Evolutionary conservation across 441 rosid genomes (phyloP), one percentile per base, ranked within the genome.

Genomic region (Corymbia citriodora): DNA sequence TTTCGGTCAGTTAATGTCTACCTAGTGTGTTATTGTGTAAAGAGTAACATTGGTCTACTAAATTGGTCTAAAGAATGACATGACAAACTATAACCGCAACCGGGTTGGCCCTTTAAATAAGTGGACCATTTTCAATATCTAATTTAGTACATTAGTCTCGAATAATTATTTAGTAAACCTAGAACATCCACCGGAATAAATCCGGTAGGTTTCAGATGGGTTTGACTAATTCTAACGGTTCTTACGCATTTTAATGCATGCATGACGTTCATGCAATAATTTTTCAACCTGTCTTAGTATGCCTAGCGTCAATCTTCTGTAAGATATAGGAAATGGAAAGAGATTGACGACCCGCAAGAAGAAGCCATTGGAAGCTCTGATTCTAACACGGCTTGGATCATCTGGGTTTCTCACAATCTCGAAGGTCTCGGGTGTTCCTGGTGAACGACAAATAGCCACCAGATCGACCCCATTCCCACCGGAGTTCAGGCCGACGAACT

Each of bases 401-500:
- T 65, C 21, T n/a, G 3, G 18, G 21, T 65, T 65, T 65, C 74
- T 65, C 21, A 65, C 40, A n/a, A 65, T 65, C 74, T 65, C 36
- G n/a, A 65, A 65, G 3, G 74, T 65, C n/a, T 65, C 74, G 8
- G 74, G 74, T n/a, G 9, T 15, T 33, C 17, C 40, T 33, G 74
- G 74, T 15, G 33, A n/a, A 65, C 15, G 36, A n/a, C 74, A n/a
- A n/a, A 3, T 65, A 14, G 40, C 74, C 74, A 65, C 74, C 19
- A 65, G 74, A 65, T n/a, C 40, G 74, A 65, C 40, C 36, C 74
- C 74, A 6, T n/a, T 10, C 74, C 74, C 74, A 65, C 40, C 36
- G 14, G 55, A 49, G 87, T 27, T 57, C 36, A 85, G 33, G 55
- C 87, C 87, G 55, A 85, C 31, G 23, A 95, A 94, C 88, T 92